Percentiles rank a stretch among this genome's conserved stretches.
Evolutionary conservation across 1,139 yeast genomes (phyloP).

Genomic region (Lodderomyces parapsilosis): DNA sequence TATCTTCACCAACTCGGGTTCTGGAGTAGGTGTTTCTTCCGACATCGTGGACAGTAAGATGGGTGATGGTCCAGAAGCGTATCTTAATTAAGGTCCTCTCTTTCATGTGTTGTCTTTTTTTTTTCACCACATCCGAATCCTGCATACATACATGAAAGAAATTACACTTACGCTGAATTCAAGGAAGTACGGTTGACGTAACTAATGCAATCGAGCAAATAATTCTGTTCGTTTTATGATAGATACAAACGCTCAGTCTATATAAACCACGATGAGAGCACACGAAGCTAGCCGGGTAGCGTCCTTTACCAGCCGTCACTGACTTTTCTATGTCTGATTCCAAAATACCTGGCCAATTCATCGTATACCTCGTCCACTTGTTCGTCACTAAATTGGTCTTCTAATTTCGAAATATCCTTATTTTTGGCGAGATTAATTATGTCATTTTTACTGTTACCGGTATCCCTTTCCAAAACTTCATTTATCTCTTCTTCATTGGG

Average conservation of each 20-base stretch:
- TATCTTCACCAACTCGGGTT: slow-evolving; percentile 35
- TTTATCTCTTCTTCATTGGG: slow-evolving; percentile 47
- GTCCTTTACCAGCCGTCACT: slow-evolving; percentile 46
- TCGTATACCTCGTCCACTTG: slow-evolving; percentile 53
- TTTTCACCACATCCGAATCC: slow-evolving; percentile 1
- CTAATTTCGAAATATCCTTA: slow-evolving; percentile 29
- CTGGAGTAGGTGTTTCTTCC: slow-evolving; percentile 16
- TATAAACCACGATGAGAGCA: too few species aligned
- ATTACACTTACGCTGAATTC: too few species aligned
- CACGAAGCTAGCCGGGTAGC: too few species aligned
- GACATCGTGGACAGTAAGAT: too few species aligned
- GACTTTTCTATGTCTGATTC: slow-evolving; percentile 55
- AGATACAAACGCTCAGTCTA: too few species aligned
- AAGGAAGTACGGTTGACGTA: too few species aligned
- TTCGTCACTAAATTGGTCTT: slow-evolving; percentile 31
- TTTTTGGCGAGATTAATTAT: slow-evolving; percentile 9
- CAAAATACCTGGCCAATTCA: slow-evolving; percentile 67
- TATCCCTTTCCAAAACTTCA: slow-evolving; percentile 23
- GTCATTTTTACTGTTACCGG: slow-evolving; percentile 8
- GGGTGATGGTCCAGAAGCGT: too few species aligned
- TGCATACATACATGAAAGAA: too few species aligned
- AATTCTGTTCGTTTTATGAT: too few species aligned
- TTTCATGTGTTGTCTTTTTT: not conserved
- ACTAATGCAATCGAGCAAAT: too few species aligned
- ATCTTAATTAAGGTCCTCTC: too few species aligned